Evolutionary conservation across 176 grass and related monocot genomes (phyloP), one percentile per base, ranked within the genome.

Genomic region (Aegilops bicornis): DNA sequence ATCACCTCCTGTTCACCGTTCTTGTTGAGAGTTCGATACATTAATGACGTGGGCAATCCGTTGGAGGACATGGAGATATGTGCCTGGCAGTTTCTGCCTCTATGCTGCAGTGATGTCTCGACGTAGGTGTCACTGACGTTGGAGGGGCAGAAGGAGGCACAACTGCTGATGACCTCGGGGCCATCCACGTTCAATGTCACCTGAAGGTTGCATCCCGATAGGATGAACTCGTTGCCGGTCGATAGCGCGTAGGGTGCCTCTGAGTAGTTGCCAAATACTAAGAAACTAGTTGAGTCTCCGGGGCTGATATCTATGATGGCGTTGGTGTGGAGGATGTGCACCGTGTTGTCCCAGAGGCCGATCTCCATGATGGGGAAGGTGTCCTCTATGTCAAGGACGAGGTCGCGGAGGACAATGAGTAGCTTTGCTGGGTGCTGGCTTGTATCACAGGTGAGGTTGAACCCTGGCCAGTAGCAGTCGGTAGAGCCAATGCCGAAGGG

Each of bases 51-150:
- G 0, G 45, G 45, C 47, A 16, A 50, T 14, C 47, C 47, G 0
- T 16, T 50, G 47, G 47, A 15, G 13, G 14, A 52, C 48, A 52
- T 6, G 1, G 5, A 2, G 48, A 52, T 17, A 16, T 52, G 0
- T 15, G 48, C 14, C 5, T 1, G 48, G 15, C 48, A 52, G 15
- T 50, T 0, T 50, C 48, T 50, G 0, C 4, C 48, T 17, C 0
- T 6, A 6, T 3, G 5, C 1, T 0, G 48, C 4, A 50, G 15
- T 17, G 15, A 0, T 1, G 1, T 50, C 4, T 6, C 4, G 14
- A 50, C 1, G 1, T 17, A 2, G 48, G 15, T 1, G 5, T 0
- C 15, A 52, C 15, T 1, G 1, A 4, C 15, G 0, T 1, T 52
- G 48, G 4, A 5, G 14, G 48, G 5, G 15, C 48, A 52, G 15